Evolutionary conservation across 2,329 filamentous ascomycete genomes (phyloP).

Genomic region (Talaromyces sp.): DNA sequence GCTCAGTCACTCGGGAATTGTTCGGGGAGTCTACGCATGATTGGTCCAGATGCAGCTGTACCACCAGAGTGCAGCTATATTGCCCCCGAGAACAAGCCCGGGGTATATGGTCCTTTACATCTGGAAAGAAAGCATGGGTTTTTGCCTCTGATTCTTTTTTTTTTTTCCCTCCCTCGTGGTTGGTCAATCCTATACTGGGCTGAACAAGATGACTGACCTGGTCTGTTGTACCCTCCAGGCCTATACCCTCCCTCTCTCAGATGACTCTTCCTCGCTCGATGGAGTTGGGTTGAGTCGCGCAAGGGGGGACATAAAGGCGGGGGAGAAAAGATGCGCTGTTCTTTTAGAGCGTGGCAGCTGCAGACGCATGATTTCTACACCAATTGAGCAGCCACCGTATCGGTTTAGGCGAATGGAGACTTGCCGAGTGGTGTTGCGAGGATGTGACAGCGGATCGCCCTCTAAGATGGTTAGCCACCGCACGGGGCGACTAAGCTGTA

Average conservation of each 20-base stretch:
- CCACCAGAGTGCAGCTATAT: conserved; percentile 17
- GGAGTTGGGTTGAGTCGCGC: conserved; percentile 6
- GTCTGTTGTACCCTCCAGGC: background rate
- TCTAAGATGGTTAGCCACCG: conserved; percentile 27
- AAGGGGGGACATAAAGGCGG: conserved; percentile 19
- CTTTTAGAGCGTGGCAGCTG: conserved; percentile 37
- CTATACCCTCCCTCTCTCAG: background rate
- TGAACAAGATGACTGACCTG: conserved; percentile 3
- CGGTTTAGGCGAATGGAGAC: conserved; percentile 33
- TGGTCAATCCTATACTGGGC: conserved; percentile 20
- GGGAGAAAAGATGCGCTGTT: conserved; percentile 30
- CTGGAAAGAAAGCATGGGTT: background rate
- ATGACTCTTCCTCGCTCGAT: background rate
- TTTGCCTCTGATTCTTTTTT: background rate
- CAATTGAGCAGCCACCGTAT: conserved; percentile 18
- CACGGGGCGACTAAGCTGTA: conserved; percentile 21
- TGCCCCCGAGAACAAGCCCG: background rate
- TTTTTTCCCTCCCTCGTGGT: background rate
- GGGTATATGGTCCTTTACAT: conserved; percentile 16
- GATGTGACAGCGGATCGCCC: conserved; percentile 38
- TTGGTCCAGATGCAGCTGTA: conserved; percentile 24
- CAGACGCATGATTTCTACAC: conserved; percentile 23
- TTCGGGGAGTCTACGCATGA: conserved; percentile 18
- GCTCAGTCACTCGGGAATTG: conserved; percentile 20
- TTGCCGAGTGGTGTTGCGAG: conserved; percentile 25